These are phyloP conservation scores for Leishmania guyanensis DNA, from an alignment of 208 protist genomes.

Conservation along the genomic window DNA sequence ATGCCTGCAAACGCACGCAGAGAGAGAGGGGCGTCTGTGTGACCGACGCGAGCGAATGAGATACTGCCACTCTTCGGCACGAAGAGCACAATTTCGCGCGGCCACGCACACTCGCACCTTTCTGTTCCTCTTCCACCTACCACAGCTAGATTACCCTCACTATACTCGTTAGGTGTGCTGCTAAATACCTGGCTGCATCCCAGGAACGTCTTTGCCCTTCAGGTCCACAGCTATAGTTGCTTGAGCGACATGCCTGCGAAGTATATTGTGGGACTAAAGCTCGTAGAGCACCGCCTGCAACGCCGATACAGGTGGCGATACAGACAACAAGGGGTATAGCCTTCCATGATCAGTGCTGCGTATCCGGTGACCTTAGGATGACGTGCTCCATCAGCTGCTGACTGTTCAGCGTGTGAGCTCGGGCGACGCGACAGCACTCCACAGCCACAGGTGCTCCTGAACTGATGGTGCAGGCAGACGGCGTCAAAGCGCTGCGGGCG, in stretches of 20 bases:
- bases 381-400: conserved; percentile 7
- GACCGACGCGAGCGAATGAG: neutral
- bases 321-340: conserved; percentile 8
- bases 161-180: neutral
- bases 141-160: neutral
- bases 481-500: neutral
- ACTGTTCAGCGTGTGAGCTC: conserved; percentile 5
- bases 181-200: conserved; percentile 9
- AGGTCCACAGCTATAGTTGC: conserved; percentile 11
- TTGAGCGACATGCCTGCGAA: neutral
- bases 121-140: neutral
- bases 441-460: conserved; percentile 4
- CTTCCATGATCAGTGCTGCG: conserved; percentile 6
- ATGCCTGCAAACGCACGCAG: neutral
- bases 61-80: neutral
- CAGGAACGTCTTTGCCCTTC: conserved; percentile 9
- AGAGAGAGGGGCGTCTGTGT: neutral
- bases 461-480: conserved; percentile 7
- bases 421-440: conserved; percentile 11
- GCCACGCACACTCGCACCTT: neutral
- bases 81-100: neutral
- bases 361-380: neutral
- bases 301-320: conserved; percentile 9
- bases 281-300: conserved; percentile 9
- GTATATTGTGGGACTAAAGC: neutral